A percentile compares a stretch with the other conserved stretches of the same genome.
These are phyloP conservation scores for Kitagawia praeruptora DNA, from an alignment of 129 eudicot genomes.

Conservation along the genomic window DNA sequence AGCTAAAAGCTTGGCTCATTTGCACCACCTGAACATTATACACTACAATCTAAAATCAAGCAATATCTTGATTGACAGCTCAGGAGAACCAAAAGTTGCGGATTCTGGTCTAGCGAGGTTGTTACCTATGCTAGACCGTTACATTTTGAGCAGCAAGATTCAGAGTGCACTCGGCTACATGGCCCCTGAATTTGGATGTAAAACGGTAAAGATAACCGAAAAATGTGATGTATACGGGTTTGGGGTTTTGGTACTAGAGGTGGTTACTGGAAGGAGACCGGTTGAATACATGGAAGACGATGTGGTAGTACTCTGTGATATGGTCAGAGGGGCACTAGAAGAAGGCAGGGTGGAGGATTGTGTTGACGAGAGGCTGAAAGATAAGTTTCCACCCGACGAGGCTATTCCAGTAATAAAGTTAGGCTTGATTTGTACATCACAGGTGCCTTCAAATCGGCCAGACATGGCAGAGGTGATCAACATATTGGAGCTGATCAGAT, in stretches of 20 bases:
- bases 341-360: constrained; percentile 12
- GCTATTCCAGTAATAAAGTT: constrained; percentile 12
- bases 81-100: constrained; percentile 14
- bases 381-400: constrained; percentile 6
- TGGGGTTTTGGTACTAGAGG: constrained; percentile 9
- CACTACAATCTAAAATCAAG: constrained; percentile 13
- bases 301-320: constrained; percentile 12
- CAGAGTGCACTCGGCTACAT: constrained; percentile 15
- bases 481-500: constrained; percentile 15
- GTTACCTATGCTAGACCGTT: constrained; percentile 13
- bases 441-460: constrained; percentile 12
- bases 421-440: constrained; percentile 13
- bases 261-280: constrained; percentile 12
- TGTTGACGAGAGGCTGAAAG: constrained; percentile 9
- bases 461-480: constrained; percentile 15
- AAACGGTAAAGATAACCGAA: constrained; percentile 9
- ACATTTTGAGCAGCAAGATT: constrained; percentile 11
- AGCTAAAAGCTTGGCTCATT: constrained; percentile 12
- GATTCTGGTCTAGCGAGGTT: constrained; percentile 15
- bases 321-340: constrained; percentile 13
- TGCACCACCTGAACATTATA: constrained; percentile 9
- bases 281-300: constrained; percentile 15
- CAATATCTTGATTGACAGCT: constrained; percentile 11
- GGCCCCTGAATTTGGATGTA: constrained; percentile 15
- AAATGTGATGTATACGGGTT: constrained; percentile 14